Percentiles rank a stretch among this genome's conserved stretches.
phyloP scores from a whole-genome alignment of 2,329 filamentous ascomycete genomes.

The Plenodomus lindquistii region DNA sequence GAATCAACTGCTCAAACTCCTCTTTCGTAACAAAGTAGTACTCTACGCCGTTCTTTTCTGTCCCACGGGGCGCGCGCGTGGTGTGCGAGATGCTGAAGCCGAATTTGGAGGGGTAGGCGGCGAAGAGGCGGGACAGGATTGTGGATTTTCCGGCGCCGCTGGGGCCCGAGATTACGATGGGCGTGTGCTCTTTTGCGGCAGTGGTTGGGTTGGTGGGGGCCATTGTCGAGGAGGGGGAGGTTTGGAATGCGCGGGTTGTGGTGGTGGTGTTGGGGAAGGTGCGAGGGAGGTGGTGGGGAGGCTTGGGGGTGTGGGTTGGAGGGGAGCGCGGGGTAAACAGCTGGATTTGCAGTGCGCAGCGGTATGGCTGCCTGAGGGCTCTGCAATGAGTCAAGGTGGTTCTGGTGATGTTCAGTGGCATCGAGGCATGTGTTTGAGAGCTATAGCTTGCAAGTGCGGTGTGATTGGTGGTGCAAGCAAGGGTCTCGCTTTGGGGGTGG shows the following conservation, averaged over 20 bases:
- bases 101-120: constrained; percentile 68
- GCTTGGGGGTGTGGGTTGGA: constrained; percentile 1
- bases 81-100: constrained; percentile 70
- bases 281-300: constrained; percentile 3
- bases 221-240: constrained; percentile 24
- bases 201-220: constrained; percentile 22
- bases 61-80: constrained; percentile 73
- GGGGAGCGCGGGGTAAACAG: constrained; percentile 4
- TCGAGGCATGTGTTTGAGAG: constrained; percentile 17
- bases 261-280: constrained; percentile 2
- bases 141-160: constrained; percentile 82
- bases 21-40: constrained; percentile 70
- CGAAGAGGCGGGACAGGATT: constrained; percentile 72
- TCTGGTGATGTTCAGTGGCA: constrained; percentile 31
- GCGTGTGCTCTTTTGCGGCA: constrained; percentile 39
- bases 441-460: constrained; percentile 16
- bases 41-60: constrained; percentile 75
- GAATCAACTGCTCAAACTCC: constrained; percentile 57
- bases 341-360: constrained; percentile 1
- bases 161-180: constrained; percentile 78
- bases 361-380: neutral
- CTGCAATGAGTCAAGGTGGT: neutral
- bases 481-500: constrained; percentile 15
- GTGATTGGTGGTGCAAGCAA: constrained; percentile 39
- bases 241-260: constrained; percentile 7